Conservation (phyloP, 2,329 filamentous ascomycete genomes). For the Phoma sp. region DNA sequence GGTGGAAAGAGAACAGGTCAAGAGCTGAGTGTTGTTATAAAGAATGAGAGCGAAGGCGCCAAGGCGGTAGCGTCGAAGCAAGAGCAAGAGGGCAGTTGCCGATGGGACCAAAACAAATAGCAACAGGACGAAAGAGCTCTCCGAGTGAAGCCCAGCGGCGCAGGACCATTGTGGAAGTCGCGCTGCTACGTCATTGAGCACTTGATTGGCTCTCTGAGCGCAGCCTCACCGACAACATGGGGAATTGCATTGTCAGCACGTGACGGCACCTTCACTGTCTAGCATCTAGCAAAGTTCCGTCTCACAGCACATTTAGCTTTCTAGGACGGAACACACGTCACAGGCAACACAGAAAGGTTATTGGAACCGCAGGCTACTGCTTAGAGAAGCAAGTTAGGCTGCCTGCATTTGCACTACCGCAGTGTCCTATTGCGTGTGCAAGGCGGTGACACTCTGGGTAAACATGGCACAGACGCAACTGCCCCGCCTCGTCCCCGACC, state of each 20-base stretch:
- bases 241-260: conserved; percentile 12
- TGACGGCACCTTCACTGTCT: conserved; percentile 24
- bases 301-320: background rate
- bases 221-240: background rate
- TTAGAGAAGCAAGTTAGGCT: conserved; percentile 18
- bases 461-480: conserved; percentile 14
- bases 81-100: conserved; percentile 24
- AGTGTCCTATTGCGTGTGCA: conserved; percentile 17
- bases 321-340: background rate
- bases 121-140: background rate
- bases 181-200: conserved; percentile 9
- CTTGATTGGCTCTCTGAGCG: background rate
- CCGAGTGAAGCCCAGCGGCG: background rate
- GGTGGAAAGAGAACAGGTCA: conserved; percentile 19
- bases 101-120: conserved; percentile 29
- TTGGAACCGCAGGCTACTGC: background rate
- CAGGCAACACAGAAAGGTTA: background rate
- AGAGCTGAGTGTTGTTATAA: conserved; percentile 18
- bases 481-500: background rate
- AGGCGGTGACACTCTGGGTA: conserved; percentile 23
- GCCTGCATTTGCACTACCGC: conserved; percentile 23
- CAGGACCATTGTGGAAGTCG: background rate
- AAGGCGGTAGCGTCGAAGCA: conserved; percentile 22
- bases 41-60: conserved; percentile 24
- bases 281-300: background rate